phyloP scores from a whole-genome alignment of 345 rosid genomes.

The Populus deltoides region DNA sequence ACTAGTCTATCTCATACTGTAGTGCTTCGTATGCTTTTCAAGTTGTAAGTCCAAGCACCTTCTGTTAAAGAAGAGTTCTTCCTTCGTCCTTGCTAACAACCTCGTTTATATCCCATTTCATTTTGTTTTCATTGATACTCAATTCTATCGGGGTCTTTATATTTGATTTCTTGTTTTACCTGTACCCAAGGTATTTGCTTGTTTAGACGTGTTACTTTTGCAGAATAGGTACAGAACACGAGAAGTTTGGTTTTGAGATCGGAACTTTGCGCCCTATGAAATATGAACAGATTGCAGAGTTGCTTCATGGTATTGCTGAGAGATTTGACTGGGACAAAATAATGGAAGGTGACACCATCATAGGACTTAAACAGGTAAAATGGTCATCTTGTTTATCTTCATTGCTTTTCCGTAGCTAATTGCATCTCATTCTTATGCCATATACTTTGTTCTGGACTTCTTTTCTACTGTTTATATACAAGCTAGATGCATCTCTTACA shows the following conservation, averaged over 20 bases:
- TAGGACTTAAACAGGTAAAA: constrained; percentile 91
- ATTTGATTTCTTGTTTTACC: neutral
- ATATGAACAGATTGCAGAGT: constrained; percentile 86
- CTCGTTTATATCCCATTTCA: neutral
- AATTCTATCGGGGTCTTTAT: neutral
- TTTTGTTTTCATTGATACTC: neutral
- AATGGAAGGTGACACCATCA: constrained; percentile 82
- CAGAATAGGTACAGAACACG: constrained; percentile 99
- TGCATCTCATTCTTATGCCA: neutral
- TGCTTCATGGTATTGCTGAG: constrained; percentile 93
- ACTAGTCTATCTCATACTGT: neutral
- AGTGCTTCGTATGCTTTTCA: neutral
- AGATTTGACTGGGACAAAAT: constrained; percentile 98
- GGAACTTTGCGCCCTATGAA: constrained; percentile 78
- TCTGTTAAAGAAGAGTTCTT: neutral
- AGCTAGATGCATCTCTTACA: neutral
- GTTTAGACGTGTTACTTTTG: constrained; percentile 9
- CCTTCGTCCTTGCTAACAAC: neutral
- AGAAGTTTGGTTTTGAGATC: constrained; percentile 94
- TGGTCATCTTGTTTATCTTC: neutral
- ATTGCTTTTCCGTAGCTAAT: neutral
- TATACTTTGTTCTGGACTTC: neutral
- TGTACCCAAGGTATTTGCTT: neutral
- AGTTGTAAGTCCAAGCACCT: neutral
- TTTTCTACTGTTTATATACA: constrained; percentile 7